Evolutionary conservation across 208 protist species (phyloP), one percentile per base, ranked within the genome.

Genomic region (Tetramitus jugosus): DNA sequence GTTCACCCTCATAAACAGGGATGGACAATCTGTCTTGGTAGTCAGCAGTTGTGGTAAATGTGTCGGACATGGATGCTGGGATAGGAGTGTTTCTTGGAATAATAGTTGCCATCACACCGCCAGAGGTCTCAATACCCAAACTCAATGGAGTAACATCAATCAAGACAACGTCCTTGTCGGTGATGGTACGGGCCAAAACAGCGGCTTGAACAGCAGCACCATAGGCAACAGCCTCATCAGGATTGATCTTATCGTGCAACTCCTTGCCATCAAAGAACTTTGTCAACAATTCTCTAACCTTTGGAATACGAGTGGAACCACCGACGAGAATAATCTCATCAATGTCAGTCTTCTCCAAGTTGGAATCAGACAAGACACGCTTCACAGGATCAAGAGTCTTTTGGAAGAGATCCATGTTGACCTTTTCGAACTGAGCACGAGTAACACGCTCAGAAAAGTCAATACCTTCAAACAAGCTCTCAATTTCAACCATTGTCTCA

Each of bases 201-300:
- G 88, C 95, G 39, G 67, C 67, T 88, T 98, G 93, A 26, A 98
- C 90, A n/a, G 96, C 94, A 3, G 96, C 96, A 79, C 96, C 95
- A 80, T 93, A 94, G 26, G 95, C 96, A 56, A 98, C 94, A 45
- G 95, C 95, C 85, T 98, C 95, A 84, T 98, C 95, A 62, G 94
- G 94, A 84, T 97, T 96, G 87, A 97, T 92, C 14, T 49, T 49
- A 2, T 79, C 87, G 83, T 85, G 87, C 20, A 91, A 87, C 78
- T 96, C 90, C 86, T 96, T 96, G 43, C 88, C 88, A 80, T 93
- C 87, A 88, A 98, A 98, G 82, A 93, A 96, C 45, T 96, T 86
- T 74, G 90, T 87, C 53, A 98, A 74, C 4, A 97, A 74, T 77
- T 92, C 39, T 85, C 94, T 89, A 42, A 98, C 82, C 80, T 96